These are phyloP conservation scores for Mollisia scopiformis DNA, from an alignment of 2,329 filamentous ascomycete genomes.

Conservation along the genomic window DNA sequence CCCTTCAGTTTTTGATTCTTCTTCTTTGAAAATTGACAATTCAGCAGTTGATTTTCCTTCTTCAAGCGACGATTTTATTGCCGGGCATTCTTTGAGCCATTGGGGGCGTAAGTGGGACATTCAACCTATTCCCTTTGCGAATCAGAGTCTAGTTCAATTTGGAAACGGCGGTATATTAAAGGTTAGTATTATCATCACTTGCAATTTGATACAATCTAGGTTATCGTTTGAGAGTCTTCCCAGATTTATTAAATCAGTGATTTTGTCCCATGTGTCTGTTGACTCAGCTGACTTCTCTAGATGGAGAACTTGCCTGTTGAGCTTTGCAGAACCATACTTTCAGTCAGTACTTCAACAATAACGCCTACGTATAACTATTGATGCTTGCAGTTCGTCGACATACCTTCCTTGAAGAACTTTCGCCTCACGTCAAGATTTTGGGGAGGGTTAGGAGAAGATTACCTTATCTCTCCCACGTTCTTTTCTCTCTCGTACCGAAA, in stretches of 20 bases:
- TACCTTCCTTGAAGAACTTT: conserved; percentile 23
- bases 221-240: too few species aligned
- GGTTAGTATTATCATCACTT: neutral
- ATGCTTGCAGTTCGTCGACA: neutral
- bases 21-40: neutral
- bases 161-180: neutral
- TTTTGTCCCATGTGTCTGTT: neutral
- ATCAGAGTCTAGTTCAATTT: neutral
- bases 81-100: neutral
- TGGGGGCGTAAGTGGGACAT: neutral
- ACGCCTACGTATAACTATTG: neutral
- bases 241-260: too few species aligned
- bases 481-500: conserved; percentile 25
- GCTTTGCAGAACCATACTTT: conserved; percentile 14
- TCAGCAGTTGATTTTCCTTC: neutral
- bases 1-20: neutral
- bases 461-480: conserved; percentile 27
- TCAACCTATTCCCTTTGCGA: neutral
- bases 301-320: conserved; percentile 32
- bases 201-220: too few species aligned
- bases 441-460: conserved; percentile 29
- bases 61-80: neutral
- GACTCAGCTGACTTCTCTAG: neutral
- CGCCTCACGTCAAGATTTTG: conserved; percentile 27
- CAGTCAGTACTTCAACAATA: neutral